Percentiles rank a stretch among this genome's conserved stretches.
Evolutionary conservation across 2,329 filamentous ascomycete species (phyloP).

Genomic region (Trichoderma polysporum): DNA sequence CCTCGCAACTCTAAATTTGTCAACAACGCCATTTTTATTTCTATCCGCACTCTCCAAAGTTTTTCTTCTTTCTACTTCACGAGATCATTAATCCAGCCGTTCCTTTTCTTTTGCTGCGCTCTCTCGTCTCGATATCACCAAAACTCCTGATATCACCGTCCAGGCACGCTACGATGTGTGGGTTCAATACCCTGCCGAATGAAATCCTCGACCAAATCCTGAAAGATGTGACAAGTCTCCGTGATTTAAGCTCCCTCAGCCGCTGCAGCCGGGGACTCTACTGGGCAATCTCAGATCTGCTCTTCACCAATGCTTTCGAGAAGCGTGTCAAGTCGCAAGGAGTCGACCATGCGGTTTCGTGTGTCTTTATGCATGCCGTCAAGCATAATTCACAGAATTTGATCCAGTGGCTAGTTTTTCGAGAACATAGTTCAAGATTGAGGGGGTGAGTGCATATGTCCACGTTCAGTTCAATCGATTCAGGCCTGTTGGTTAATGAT

Average conservation of each 20-base stretch:
- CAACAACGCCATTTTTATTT: not conserved
- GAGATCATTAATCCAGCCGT: not conserved
- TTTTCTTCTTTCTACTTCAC: not conserved
- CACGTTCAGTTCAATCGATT: not conserved
- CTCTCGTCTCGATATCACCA: not conserved
- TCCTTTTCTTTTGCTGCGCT: not conserved
- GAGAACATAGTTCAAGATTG: not conserved
- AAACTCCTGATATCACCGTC: not conserved
- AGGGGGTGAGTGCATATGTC: not conserved
- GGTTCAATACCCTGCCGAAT: not conserved
- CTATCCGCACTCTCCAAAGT: too few relatives aligned
- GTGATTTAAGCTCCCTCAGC: conserved; percentile 5
- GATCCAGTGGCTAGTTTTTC: conserved; percentile 11
- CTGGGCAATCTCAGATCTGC: not conserved
- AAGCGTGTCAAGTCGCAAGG: not conserved
- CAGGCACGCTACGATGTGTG: not conserved
- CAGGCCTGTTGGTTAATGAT: not conserved
- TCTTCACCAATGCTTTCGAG: not conserved
- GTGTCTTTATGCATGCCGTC: conserved; percentile 1
- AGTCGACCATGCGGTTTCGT: not conserved
- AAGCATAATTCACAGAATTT: conserved; percentile 10
- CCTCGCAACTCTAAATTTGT: not conserved
- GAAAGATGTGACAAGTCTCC: not conserved
- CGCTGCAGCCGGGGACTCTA: not conserved
- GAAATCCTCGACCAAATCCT: conserved; percentile 7